These are phyloP conservation scores for Boletus edulis DNA, from an alignment of 768 basidiomycete genomes.

Conservation along the genomic window DNA sequence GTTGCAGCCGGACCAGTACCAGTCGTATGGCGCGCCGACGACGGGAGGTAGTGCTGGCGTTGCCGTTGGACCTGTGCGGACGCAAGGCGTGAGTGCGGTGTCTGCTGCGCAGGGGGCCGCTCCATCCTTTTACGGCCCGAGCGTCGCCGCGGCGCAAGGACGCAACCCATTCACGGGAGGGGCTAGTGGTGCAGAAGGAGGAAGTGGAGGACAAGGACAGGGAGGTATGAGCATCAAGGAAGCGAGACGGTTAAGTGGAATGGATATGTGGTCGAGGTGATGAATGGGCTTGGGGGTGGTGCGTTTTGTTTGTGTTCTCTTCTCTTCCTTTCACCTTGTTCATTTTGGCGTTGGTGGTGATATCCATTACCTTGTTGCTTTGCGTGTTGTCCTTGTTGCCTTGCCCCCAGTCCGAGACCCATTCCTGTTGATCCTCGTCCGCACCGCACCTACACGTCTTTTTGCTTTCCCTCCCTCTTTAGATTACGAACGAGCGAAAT, in stretches of 20 bases:
- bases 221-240: conserved; percentile 46
- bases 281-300: conserved; percentile 2
- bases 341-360: conserved; percentile 1
- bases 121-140: conserved; percentile 65
- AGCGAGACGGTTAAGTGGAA: conserved; percentile 55
- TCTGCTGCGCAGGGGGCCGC: conserved; percentile 22
- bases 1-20: conserved; percentile 80
- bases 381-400: neutral
- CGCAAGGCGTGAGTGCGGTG: conserved; percentile 40
- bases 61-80: conserved; percentile 28
- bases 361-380: conserved; percentile 13
- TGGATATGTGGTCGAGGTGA: conserved; percentile 79
- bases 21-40: conserved; percentile 42
- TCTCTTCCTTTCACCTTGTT: neutral
- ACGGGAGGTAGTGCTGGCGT: conserved; percentile 31
- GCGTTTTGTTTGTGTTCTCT: neutral
- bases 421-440: neutral
- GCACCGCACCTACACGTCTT: neutral
- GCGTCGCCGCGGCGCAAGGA: conserved; percentile 48
- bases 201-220: conserved; percentile 19
- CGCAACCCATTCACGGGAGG: conserved; percentile 37
- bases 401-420: neutral
- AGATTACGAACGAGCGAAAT: conserved; percentile 7
- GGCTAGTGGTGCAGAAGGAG: conserved; percentile 32
- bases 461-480: neutral